These are phyloP conservation scores for Alopecurus myosuroides DNA, from an alignment of 176 grass and related monocot genomes.

Conservation along the genomic window DNA sequence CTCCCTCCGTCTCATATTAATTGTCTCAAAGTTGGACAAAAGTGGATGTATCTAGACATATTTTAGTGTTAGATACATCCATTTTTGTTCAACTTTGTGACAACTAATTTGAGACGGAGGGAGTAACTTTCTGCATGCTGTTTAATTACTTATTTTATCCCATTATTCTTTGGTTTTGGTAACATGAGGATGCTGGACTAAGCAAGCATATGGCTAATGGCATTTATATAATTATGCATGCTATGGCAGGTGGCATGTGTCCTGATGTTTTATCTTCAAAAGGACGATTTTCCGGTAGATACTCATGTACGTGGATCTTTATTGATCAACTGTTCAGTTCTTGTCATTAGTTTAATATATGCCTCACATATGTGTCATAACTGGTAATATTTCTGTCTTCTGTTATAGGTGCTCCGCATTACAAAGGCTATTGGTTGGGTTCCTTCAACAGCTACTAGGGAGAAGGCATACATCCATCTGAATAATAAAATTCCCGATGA, in stretches of 20 bases:
- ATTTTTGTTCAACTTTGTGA: too few relatives aligned
- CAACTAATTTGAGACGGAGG: too few relatives aligned
- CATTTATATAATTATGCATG: background rate
- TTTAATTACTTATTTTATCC: background rate
- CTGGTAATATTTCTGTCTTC: constrained; percentile 15
- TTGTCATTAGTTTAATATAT: background rate
- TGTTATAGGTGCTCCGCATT: constrained; percentile 70
- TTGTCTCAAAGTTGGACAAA: too few relatives aligned
- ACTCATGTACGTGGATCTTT: constrained; percentile 61
- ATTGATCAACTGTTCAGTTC: background rate
- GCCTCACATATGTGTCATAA: background rate
- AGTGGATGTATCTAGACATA: too few relatives aligned
- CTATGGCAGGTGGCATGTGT: constrained; percentile 72
- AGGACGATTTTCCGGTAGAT: constrained; percentile 92
- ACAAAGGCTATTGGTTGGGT: constrained; percentile 80
- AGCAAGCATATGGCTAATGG: background rate
- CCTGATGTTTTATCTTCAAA: constrained; percentile 89
- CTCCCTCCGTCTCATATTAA: too few relatives aligned
- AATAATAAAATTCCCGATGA: constrained; percentile 71
- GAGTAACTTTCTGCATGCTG: background rate
- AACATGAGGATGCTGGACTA: background rate
- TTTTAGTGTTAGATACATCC: too few relatives aligned
- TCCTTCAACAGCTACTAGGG: constrained; percentile 53
- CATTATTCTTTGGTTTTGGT: background rate
- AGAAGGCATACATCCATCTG: constrained; percentile 81